Base-by-base conservation (phyloP, 163 green algal genomes). In the Trebouxia gelatinosa region DNA sequence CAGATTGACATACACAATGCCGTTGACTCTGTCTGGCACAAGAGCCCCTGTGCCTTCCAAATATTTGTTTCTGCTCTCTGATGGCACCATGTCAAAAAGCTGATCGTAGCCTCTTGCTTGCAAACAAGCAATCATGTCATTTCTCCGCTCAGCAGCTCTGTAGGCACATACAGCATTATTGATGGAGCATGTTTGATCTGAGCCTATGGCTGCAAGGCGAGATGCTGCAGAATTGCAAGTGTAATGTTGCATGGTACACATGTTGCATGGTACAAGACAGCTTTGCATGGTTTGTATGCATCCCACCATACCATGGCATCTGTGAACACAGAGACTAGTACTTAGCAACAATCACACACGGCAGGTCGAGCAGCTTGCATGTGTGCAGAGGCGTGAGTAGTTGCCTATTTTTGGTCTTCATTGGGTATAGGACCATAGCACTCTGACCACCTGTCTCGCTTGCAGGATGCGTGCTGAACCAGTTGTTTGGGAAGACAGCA, bases 401-500 rank as follows among this genome's bases (percentile, higher is more conserved):
- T n/a, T n/a, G 77, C 77, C 93, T 86, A 87, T 96, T 97, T 59
- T 90, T 89, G 84, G 87, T 92, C 83, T 97, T 98, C 90, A 98
- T 96, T 48, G 95, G 94, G 87, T 98, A 98, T 37, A 95, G 86
- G 32, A 97, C 94, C 32, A 98, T 83, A 2, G 89, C 96, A 71
- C 54, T 77, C 46, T 88, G 46, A 13, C 80, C 77, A 13, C 29
- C 72, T 5, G 79, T 78, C 80, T 93, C 90, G 43, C 74, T 81
- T 16, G 84, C 86, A 5, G 87, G 77, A 81, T 97, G 93, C 5
- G 94, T 98, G 82, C 78, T 90, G 87, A 98, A 97, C 94, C 93
- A 98, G 93, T 98, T 98, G 92, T 98, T 98, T 66, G 95, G 95
- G 86, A 98, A 98, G 50, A 93, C 89, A 1, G 95, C 93, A 80